Evolutionary conservation across 2,329 filamentous ascomycete genomes (phyloP).

Genomic region (Beauveria sp.): DNA sequence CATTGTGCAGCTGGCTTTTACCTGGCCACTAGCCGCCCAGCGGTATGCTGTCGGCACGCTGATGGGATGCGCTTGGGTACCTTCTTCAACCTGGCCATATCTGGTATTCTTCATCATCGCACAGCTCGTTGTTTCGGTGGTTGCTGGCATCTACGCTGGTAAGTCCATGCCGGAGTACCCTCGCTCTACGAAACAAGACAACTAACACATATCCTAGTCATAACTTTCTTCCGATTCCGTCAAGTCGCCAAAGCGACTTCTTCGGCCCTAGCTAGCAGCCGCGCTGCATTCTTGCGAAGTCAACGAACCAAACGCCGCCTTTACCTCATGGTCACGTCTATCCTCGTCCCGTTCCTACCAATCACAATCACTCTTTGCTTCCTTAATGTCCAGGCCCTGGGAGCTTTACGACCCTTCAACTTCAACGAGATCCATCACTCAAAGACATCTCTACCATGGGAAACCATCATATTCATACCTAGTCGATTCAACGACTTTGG

Average conservation of each 20-base stretch:
- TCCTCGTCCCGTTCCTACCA: conserved; percentile 45
- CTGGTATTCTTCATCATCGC: conserved; percentile 41
- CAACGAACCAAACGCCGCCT: conserved; percentile 43
- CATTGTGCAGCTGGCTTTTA: conserved; percentile 39
- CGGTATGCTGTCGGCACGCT: conserved; percentile 44
- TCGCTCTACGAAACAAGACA: too few species aligned
- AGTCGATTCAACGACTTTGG: conserved; percentile 31
- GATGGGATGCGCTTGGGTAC: conserved; percentile 39
- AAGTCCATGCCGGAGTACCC: conserved; percentile 19
- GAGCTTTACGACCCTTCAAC: conserved; percentile 27
- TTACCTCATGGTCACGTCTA: conserved; percentile 46
- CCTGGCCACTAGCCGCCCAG: conserved; percentile 38
- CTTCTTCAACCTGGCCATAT: conserved; percentile 39
- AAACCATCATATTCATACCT: conserved; percentile 38
- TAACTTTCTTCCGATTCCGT: conserved; percentile 41
- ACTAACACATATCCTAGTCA: conserved; percentile 22
- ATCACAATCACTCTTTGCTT: conserved; percentile 34
- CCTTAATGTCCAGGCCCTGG: conserved; percentile 30
- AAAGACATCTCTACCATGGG: conserved; percentile 31
- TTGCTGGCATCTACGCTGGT: conserved; percentile 41
- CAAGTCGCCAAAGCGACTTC: conserved; percentile 34
- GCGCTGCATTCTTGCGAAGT: conserved; percentile 31
- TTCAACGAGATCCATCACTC: conserved; percentile 35
- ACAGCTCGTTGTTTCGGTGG: conserved; percentile 33
- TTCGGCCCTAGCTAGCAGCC: conserved; percentile 32